phyloP scores from a whole-genome alignment of 805 yeast genomes.

The Vanderwaltozyma polyspora region DNA sequence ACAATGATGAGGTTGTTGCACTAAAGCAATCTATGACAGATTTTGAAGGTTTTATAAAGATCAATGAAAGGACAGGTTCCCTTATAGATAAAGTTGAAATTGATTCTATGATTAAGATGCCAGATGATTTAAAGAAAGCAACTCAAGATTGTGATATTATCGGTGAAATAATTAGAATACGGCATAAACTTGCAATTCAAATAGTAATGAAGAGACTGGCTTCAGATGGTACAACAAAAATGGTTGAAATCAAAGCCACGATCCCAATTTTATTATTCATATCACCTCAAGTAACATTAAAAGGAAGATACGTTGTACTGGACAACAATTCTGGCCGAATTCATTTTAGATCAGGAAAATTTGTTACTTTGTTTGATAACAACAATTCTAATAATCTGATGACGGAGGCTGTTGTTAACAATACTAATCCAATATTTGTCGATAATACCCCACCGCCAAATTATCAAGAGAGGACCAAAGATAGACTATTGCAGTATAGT shows the following conservation, averaged over 20 bases:
- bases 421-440: conserved; percentile 5
- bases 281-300: conserved; percentile 62
- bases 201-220: conserved; percentile 39
- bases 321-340: conserved; percentile 30
- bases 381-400: background rate
- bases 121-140: conserved; percentile 55
- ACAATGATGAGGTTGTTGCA: conserved; percentile 50
- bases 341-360: conserved; percentile 32
- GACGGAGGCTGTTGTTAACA: conserved; percentile 3
- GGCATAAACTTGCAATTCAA: conserved; percentile 71
- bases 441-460: conserved; percentile 11
- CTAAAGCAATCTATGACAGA: conserved; percentile 39
- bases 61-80: conserved; percentile 12
- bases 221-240: conserved; percentile 40
- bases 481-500: conserved; percentile 24
- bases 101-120: conserved; percentile 47
- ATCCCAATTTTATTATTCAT: conserved; percentile 64
- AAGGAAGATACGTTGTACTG: conserved; percentile 29
- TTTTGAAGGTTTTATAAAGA: conserved; percentile 33
- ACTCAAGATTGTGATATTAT: conserved; percentile 76
- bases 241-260: conserved; percentile 77
- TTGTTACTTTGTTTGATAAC: conserved; percentile 21
- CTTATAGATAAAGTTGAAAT: conserved; percentile 53
- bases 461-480: conserved; percentile 9
- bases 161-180: conserved; percentile 52